phyloP scores from a whole-genome alignment of 345 rosid genomes.

The Arabidopsis arenosa region DNA sequence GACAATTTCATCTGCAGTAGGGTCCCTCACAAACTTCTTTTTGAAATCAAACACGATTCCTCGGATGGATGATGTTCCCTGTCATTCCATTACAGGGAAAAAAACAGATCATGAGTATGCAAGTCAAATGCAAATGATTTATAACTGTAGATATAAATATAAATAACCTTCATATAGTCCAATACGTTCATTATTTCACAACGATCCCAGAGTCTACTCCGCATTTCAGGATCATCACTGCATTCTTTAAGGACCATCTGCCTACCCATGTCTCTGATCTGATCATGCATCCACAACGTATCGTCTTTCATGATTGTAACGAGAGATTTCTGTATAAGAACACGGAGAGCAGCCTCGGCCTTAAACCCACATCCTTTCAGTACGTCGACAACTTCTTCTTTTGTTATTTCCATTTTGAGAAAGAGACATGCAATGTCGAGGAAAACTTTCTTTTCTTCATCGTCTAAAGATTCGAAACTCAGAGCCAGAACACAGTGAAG shows the following conservation, averaged over 20 bases:
- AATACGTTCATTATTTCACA: conserved; percentile 54
- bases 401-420: conserved; percentile 47
- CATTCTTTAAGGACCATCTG: conserved; percentile 48
- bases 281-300: conserved; percentile 78
- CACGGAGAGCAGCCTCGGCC: conserved; percentile 54
- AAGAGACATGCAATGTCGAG: conserved; percentile 80
- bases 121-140: neutral
- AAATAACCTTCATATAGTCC: neutral
- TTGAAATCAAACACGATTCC: conserved; percentile 55
- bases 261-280: conserved; percentile 78
- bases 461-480: conserved; percentile 62
- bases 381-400: conserved; percentile 55
- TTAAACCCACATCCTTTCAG: conserved; percentile 68
- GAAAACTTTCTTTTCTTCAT: conserved; percentile 53
- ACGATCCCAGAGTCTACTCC: conserved; percentile 71
- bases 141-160: neutral
- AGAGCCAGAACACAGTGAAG: conserved; percentile 57
- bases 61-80: conserved; percentile 56
- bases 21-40: conserved; percentile 28
- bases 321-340: conserved; percentile 60
- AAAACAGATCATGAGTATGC: conserved; percentile 1
- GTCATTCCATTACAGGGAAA: neutral
- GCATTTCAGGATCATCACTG: conserved; percentile 44
- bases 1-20: conserved; percentile 3
- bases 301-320: conserved; percentile 45